Conservation (phyloP, 2,329 filamentous ascomycete species). For the Aspergillus sp. region DNA sequence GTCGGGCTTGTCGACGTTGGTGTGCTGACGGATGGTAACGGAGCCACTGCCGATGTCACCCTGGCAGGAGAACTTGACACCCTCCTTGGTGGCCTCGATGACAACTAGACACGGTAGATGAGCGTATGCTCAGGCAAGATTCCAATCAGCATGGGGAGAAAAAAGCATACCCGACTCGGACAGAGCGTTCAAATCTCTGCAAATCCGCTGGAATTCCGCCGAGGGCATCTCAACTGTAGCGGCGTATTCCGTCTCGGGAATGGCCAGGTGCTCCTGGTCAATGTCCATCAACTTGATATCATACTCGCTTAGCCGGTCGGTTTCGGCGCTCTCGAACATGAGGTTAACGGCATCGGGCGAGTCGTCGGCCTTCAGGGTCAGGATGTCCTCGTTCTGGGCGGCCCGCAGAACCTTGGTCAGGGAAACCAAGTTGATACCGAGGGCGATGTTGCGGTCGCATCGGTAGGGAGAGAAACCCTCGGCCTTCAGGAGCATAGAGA, state of each 20-base stretch:
- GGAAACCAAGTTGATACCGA: conserved; percentile 94
- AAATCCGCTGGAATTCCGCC: conserved; percentile 90
- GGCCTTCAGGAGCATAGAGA: conserved; percentile 97
- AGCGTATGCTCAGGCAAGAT: neutral
- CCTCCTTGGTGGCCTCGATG: conserved; percentile 96
- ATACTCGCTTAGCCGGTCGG: conserved; percentile 94
- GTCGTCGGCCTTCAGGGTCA: conserved; percentile 97
- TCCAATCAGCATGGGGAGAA: conserved; percentile 6
- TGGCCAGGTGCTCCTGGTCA: conserved; percentile 98
- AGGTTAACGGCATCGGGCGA: conserved; percentile 94
- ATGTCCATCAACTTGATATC: conserved; percentile 99
- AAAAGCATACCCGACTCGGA: conserved; percentile 82
- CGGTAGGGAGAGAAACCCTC: conserved; percentile 93
- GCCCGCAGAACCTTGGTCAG: conserved; percentile 96
- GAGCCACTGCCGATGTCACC: conserved; percentile 96
- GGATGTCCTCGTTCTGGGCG: conserved; percentile 88
- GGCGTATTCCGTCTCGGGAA: conserved; percentile 97
- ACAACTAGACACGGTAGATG: conserved; percentile 59
- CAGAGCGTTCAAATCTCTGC: conserved; percentile 84
- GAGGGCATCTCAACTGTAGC: conserved; percentile 88
- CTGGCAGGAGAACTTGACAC: conserved; percentile 88
- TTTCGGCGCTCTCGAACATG: conserved; percentile 85
- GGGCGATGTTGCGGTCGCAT: conserved; percentile 97
- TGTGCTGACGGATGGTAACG: conserved; percentile 86
- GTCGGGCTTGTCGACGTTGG: conserved; percentile 83